Conservation (phyloP, 208 protist genomes). For the Angomonas desouzai region DNA sequence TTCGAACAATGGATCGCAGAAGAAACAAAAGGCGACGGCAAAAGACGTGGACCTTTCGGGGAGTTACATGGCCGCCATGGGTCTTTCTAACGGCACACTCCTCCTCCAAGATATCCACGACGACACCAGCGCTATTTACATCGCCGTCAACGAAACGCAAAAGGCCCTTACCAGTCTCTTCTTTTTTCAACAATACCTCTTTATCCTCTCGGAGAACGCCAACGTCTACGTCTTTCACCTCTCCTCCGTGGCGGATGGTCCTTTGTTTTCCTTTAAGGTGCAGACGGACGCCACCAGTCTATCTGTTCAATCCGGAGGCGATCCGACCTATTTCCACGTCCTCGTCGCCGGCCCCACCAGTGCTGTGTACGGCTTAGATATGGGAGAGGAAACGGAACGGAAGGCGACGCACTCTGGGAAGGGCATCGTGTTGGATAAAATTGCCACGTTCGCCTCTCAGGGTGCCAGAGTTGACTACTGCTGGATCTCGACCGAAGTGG, state of each 20-base stretch:
- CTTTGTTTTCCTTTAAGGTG: conserved; percentile 21
- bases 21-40: conserved; percentile 10
- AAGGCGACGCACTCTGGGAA: not conserved
- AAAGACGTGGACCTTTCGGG: conserved; percentile 17
- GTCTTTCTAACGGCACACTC: conserved; percentile 74
- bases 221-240: conserved; percentile 34
- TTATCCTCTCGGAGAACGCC: conserved; percentile 6
- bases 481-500: conserved; percentile 40
- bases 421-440: conserved; percentile 26
- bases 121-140: conserved; percentile 39
- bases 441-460: conserved; percentile 73
- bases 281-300: conserved; percentile 49
- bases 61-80: conserved; percentile 49
- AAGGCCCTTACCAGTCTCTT: conserved; percentile 45
- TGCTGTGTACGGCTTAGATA: conserved; percentile 36
- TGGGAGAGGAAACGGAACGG: not conserved
- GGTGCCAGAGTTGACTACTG: conserved; percentile 48
- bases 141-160: conserved; percentile 60
- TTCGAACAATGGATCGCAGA: not conserved
- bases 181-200: conserved; percentile 18
- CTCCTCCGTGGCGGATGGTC: conserved; percentile 20
- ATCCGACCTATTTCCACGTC: conserved; percentile 24
- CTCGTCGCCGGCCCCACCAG: conserved; percentile 62
- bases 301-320: conserved; percentile 16
- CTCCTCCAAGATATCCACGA: conserved; percentile 63